A percentile compares a stretch with the other conserved stretches of the same genome.
Conservation (phyloP, 2,329 filamentous ascomycete genomes). For the Phialophora chinensis region DNA sequence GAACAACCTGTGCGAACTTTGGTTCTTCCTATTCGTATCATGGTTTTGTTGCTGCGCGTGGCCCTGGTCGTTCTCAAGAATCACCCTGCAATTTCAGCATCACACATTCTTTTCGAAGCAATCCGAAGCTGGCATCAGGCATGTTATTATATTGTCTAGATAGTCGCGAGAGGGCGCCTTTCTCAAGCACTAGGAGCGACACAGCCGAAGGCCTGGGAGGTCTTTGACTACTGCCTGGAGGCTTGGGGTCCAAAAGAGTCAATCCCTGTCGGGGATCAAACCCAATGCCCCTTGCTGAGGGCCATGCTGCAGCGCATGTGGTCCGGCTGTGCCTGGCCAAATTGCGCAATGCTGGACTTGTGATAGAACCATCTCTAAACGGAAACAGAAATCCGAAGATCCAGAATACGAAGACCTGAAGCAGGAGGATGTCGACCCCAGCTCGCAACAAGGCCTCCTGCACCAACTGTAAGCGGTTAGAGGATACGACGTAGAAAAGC, state of each 20-base stretch:
- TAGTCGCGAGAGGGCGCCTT: neutral
- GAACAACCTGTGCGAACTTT: conserved; percentile 36
- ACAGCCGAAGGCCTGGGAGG: neutral
- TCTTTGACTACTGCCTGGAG: conserved; percentile 19
- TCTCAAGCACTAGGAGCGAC: neutral
- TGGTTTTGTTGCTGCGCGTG: conserved; percentile 1
- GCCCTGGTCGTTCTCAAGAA: too few species aligned
- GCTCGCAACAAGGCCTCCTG: conserved; percentile 12
- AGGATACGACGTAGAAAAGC: conserved; percentile 6
- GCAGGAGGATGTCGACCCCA: neutral
- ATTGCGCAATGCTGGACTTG: too few species aligned
- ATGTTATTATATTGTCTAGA: neutral
- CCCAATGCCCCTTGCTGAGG: neutral
- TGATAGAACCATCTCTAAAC: too few species aligned
- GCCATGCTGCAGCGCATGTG: neutral
- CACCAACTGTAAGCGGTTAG: conserved; percentile 12
- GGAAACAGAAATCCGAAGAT: neutral
- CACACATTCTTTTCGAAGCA: neutral
- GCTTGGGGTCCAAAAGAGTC: neutral
- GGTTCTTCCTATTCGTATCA: conserved; percentile 34
- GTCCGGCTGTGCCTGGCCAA: neutral
- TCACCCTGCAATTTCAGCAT: neutral
- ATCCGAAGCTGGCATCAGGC: neutral
- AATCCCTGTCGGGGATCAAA: neutral
- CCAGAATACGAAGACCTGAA: neutral